These are phyloP conservation scores for Amaranthus cruentus DNA, from an alignment of 148 eudicot species.

Conservation along the genomic window DNA sequence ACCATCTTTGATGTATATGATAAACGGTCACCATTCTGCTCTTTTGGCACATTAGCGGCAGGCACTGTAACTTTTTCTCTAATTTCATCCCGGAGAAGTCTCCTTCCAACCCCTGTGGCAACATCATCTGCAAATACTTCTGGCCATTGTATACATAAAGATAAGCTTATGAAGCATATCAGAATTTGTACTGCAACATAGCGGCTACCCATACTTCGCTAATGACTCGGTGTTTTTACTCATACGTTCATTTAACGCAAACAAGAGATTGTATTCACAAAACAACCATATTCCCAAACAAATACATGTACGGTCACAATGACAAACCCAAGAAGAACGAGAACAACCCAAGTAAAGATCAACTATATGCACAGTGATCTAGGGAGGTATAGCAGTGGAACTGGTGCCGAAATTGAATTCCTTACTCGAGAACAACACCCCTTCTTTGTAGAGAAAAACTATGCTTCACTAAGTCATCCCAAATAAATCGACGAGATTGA, in stretches of 20 bases:
- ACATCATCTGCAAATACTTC: constrained; percentile 17
- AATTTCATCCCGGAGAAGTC: constrained; percentile 33
- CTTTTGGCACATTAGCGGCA: constrained; percentile 14
- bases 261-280: neutral
- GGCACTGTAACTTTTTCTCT: constrained; percentile 30
- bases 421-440: neutral
- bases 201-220: constrained; percentile 31
- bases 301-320: neutral
- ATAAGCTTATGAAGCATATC: constrained; percentile 34
- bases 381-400: neutral
- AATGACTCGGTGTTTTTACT: neutral
- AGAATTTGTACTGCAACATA: constrained; percentile 24
- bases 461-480: neutral
- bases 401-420: neutral
- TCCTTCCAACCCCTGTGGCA: constrained; percentile 36
- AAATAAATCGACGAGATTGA: neutral
- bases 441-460: neutral
- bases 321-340: neutral
- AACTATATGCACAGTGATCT: neutral
- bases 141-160: constrained; percentile 35
- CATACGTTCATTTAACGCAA: constrained; percentile 11
- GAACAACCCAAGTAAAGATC: neutral
- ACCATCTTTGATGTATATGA: constrained; percentile 36
- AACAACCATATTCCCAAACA: neutral
- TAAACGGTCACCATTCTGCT: constrained; percentile 17